Base-by-base conservation (phyloP, 1,284 basidiomycete species). In the Trametes polyzona region DNA sequence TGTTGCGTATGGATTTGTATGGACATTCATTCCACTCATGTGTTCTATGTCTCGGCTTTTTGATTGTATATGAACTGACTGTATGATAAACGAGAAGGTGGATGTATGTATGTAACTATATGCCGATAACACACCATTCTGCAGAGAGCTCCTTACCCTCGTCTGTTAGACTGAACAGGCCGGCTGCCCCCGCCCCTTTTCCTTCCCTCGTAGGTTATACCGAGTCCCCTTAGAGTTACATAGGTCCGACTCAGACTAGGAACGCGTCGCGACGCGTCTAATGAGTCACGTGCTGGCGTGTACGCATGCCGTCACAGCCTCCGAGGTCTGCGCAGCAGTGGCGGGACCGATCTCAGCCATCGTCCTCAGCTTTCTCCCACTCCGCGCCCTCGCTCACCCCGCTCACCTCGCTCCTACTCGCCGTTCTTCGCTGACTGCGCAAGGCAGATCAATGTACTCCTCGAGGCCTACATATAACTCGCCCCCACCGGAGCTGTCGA, bases 401-500 rank as follows among this genome's bases (percentile, higher is more conserved):
- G 9, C 40, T 41, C 40, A 26, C 41, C 24, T 23, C 41, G 26
- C n/a, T n/a, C n/a, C n/a, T n/a, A n/a, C n/a, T n/a, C n/a, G n/a
- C n/a, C n/a, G n/a, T n/a, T n/a, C n/a, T n/a, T n/a, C n/a, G n/a
- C n/a, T n/a, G n/a, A n/a, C n/a, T n/a, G n/a, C n/a, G n/a, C n/a
- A n/a, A n/a, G n/a, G n/a, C n/a, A n/a, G n/a, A n/a, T 12, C 41
- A 36, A 71, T 72, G 69, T 71, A 69, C 55, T 69, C 69, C 35
- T 64, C 69, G 10, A 59, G 56, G 21, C 52, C 59, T n/a, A 55
- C 57, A 35, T 68, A 68, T 47, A 62, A 62, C 63, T 69, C 69
- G 4, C 67, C 68, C 12, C 69, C 69, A 1, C 66, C 71, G 32
- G 72, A 74, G 35, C 67, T 74, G 41, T 74, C 74, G 11, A 75